These are phyloP conservation scores for Pseudognaphalium luteoalbum DNA, from an alignment of 129 eudicot species.

Conservation along the genomic window DNA sequence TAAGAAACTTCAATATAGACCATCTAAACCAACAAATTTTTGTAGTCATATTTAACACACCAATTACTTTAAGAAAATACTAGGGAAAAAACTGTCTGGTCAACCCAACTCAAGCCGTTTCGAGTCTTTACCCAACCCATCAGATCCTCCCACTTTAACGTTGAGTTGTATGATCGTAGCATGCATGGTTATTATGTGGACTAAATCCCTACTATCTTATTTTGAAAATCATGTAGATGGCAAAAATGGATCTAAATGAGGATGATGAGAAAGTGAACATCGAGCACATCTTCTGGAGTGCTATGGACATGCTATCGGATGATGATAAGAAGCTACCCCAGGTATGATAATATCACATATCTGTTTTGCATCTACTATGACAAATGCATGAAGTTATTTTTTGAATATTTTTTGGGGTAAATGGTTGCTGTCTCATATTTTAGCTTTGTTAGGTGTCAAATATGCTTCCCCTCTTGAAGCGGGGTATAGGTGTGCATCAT, in stretches of 20 bases:
- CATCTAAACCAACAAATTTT: background rate
- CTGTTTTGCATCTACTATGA: constrained; percentile 6
- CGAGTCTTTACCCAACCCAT: background rate
- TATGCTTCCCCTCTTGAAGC: constrained; percentile 95
- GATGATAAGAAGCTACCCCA: constrained; percentile 98
- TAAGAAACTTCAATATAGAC: too few relatives aligned
- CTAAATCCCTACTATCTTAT: background rate
- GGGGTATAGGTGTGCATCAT: constrained; percentile 99
- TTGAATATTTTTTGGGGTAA: background rate
- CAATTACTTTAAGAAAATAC: background rate
- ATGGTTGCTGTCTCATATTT: background rate
- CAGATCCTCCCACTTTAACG: background rate
- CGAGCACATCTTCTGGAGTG: constrained; percentile 98
- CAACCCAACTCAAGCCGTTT: background rate
- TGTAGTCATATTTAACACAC: background rate
- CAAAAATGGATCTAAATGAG: constrained; percentile 90
- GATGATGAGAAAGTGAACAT: constrained; percentile 88
- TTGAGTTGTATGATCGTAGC: background rate
- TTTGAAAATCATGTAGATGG: constrained; percentile 56
- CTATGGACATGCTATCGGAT: constrained; percentile 98
- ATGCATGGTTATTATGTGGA: constrained; percentile 8
- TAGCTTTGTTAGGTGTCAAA: constrained; percentile 65
- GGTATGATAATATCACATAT: constrained; percentile 42
- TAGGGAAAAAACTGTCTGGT: background rate
- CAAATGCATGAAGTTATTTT: background rate